phyloP scores from a whole-genome alignment of 208 protist species.

The Phytomonas sp. region DNA sequence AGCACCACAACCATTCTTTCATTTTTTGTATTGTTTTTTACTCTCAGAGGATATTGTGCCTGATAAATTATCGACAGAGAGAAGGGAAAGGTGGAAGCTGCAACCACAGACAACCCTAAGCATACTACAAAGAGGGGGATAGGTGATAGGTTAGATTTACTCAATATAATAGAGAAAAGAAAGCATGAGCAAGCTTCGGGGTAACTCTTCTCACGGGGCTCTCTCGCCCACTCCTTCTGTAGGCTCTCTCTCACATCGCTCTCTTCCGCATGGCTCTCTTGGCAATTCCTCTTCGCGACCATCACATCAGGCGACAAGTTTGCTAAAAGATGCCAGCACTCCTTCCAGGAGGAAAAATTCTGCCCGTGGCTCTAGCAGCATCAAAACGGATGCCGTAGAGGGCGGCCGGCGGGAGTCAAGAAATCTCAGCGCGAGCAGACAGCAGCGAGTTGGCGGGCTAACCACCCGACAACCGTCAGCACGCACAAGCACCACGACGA shows the following conservation, averaged over 20 bases:
- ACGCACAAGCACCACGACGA: too few relatives aligned
- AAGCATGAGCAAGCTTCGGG: neutral
- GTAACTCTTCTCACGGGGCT: neutral
- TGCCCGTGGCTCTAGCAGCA: neutral
- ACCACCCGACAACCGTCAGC: too few relatives aligned
- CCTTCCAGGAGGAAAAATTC: neutral
- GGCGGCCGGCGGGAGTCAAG: too few relatives aligned
- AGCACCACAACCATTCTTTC: neutral
- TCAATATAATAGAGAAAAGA: neutral
- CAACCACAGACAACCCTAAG: neutral
- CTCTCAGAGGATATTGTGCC: neutral
- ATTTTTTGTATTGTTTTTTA: neutral
- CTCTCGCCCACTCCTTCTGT: neutral
- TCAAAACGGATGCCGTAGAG: neutral
- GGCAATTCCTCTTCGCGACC: neutral
- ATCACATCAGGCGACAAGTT: neutral
- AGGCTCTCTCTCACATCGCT: neutral
- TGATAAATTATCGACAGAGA: neutral
- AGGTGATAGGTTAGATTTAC: neutral
- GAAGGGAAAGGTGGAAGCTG: neutral
- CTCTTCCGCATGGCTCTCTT: neutral
- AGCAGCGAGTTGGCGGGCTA: too few relatives aligned
- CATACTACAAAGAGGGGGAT: neutral
- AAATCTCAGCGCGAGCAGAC: too few relatives aligned
- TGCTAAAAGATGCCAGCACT: neutral